These are phyloP conservation scores for Hordeum marinum DNA, from an alignment of 176 grass and related monocot genomes.

Conservation along the genomic window DNA sequence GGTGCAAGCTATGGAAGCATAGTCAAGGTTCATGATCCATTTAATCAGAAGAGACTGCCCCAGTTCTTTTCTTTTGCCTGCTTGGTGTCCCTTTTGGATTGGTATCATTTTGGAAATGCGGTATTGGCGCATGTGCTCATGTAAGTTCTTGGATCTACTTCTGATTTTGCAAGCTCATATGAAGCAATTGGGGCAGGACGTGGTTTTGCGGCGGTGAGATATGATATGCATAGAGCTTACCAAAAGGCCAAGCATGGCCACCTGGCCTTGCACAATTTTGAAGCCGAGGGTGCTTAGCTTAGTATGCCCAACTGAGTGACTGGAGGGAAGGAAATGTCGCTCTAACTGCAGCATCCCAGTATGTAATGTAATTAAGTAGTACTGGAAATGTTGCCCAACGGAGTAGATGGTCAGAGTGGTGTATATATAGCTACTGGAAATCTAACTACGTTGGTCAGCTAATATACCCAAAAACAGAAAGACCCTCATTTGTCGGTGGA, in stretches of 20 bases:
- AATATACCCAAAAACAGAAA: neutral
- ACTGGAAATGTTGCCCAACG: too few species aligned
- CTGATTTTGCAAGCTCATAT: neutral
- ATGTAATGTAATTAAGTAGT: constrained; percentile 8
- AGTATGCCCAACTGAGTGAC: neutral
- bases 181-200: neutral
- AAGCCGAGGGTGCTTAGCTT: neutral
- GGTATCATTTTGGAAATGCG: neutral
- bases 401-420: neutral
- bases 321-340: neutral
- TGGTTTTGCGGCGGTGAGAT: neutral
- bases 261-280: constrained; percentile 1
- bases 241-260: neutral
- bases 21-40: constrained; percentile 14
- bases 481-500: too few species aligned
- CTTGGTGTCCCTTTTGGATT: constrained; percentile 1
- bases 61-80: neutral
- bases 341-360: neutral
- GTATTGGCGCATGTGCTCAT: neutral
- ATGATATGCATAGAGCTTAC: neutral
- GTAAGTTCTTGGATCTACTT: neutral
- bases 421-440: constrained; percentile 13
- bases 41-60: neutral
- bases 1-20: constrained; percentile 27
- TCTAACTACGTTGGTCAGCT: neutral